Evolutionary conservation across 345 rosid species (phyloP).

Genomic region (Luvunga scandens): DNA sequence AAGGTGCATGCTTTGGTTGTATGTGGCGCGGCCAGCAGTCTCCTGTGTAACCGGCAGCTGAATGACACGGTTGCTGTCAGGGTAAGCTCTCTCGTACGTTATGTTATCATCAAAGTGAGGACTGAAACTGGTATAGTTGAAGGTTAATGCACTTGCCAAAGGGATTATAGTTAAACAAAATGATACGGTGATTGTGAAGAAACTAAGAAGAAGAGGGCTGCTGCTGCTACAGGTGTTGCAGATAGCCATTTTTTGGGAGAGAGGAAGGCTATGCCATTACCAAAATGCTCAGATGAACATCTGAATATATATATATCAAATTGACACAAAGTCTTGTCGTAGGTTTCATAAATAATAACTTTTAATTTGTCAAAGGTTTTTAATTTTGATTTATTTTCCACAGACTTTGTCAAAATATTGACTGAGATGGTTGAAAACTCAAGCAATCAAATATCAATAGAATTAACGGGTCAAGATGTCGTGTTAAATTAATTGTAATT

Average conservation of each 20-base stretch:
- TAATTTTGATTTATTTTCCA: no score
- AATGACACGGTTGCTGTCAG: neutral
- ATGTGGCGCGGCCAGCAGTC: conserved; percentile 16
- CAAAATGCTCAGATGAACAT: neutral
- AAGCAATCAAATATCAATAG: no score
- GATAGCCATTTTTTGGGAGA: neutral
- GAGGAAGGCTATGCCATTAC: neutral
- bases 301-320: no score
- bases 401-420: no score
- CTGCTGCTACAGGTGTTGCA: neutral
- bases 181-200: neutral
- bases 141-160: neutral
- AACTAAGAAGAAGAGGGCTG: neutral
- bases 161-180: neutral
- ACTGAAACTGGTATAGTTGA: conserved; percentile 20
- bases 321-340: neutral
- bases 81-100: conserved; percentile 9
- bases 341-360: no score
- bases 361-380: no score
- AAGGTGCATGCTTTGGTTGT: conserved; percentile 13
- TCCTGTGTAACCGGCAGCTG: conserved; percentile 9
- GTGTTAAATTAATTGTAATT: no score
- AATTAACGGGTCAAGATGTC: no score
- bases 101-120: neutral
- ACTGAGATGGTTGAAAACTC: no score